Base-by-base conservation (phyloP, 2,329 filamentous ascomycete genomes). In the Hypoxylon sp. region DNA sequence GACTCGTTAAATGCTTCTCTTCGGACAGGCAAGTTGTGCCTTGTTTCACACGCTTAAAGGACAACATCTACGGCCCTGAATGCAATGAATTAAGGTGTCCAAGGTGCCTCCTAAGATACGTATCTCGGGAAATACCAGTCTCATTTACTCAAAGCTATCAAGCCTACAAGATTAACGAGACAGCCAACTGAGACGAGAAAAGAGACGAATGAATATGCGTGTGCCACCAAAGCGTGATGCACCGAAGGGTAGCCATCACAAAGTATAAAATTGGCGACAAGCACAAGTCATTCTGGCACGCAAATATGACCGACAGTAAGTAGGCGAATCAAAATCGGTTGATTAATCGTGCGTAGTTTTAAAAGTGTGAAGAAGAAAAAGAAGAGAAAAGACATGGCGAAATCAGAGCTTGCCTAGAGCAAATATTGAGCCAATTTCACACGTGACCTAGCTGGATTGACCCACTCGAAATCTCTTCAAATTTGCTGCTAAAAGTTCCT, bases 221-320 rank as follows among this genome's bases (percentile, higher is more conserved):
- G 55, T 64, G 66, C 68, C 62, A 57, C 70, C 68, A 63, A 50
- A 56, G 58, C 51, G 69, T 63, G 65, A 67, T 65, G 58, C 58
- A 64, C 62, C 62, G 51, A 58, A 40, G 58, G 54, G 57, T 51
- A 53, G 60, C 50, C 58, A 66, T 60, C 64, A 65, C 67, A 60
- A 48, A 48, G 54, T 55, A 42, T 45, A 24, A 31, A 58, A 57
- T 51, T 60, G 67, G 67, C 61, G 67, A 59, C 70, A 64, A 63
- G 67, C 70, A 67, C 68, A 64, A 65, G 54, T 82, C 77, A 58
- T 58, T 85, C 81, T 85, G 70, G 82, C 83, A 84, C 79, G 75
- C 74, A 82, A 82, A 83, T 84, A 82, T 85, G 83, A 85, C 82
- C 82, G 78, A 77, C 69, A 77, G 73, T 70, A 76, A 82, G 79